A percentile compares a stretch with the other conserved stretches of the same genome.
Conservation (phyloP, 2,329 filamentous ascomycete genomes). For the Dactylellina cionopaga region DNA sequence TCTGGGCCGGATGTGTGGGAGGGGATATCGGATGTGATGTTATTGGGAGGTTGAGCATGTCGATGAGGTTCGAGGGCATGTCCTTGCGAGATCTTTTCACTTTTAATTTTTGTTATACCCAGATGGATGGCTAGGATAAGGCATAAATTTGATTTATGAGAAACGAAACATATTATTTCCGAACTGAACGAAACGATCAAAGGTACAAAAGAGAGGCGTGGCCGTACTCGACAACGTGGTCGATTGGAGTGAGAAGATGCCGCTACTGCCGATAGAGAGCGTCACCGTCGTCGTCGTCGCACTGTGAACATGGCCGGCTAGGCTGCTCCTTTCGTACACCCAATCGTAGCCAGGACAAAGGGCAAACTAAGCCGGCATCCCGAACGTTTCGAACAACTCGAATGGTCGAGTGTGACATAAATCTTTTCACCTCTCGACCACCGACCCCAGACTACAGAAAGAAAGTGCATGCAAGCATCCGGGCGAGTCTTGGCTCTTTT, state of each 20-base stretch:
- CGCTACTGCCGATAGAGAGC: constrained; percentile 21
- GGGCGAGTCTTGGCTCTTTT: constrained; percentile 39
- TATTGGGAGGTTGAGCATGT: constrained; percentile 12
- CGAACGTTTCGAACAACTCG: background rate
- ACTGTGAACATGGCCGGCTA: background rate
- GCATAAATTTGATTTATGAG: constrained; percentile 6
- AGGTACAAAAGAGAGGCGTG: background rate
- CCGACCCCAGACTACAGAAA: too few relatives aligned
- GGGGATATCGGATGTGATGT: constrained; percentile 7
- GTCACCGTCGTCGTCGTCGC: too few relatives aligned
- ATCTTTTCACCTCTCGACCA: too few relatives aligned
- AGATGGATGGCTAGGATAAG: constrained; percentile 2
- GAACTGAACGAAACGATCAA: background rate
- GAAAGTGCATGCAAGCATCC: constrained; percentile 25
- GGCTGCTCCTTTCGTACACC: constrained; percentile 4
- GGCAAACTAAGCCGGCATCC: constrained; percentile 7
- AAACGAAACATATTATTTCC: constrained; percentile 12
- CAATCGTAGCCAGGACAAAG: too few relatives aligned
- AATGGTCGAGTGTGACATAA: too few relatives aligned
- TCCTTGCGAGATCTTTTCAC: constrained; percentile 28
- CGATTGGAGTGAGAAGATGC: constrained; percentile 10
- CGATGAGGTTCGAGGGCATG: constrained; percentile 31
- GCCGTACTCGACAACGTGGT: constrained; percentile 9
- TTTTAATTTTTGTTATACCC: background rate
- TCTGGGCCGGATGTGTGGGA: background rate